Conservation (phyloP, 2,329 filamentous ascomycete species). For the Scleromitrula shiraiana region DNA sequence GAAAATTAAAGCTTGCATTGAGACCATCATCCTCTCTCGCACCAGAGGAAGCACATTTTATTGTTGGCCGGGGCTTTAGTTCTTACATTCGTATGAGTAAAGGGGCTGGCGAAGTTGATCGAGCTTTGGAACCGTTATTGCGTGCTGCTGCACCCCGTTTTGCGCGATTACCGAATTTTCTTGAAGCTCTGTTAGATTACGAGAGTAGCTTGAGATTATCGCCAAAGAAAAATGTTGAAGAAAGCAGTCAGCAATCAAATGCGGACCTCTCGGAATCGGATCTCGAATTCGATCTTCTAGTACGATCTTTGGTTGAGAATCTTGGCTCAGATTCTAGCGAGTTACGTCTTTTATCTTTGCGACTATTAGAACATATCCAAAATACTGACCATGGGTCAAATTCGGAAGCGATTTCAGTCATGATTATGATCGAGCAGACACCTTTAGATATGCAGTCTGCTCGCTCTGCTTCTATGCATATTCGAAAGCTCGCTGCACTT, state of each 20-base stretch:
- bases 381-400: constrained; percentile 39
- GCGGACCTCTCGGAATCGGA: constrained; percentile 31
- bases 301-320: constrained; percentile 60
- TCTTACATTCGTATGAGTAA: constrained; percentile 61
- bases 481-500: constrained; percentile 59
- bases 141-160: constrained; percentile 59
- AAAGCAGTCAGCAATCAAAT: constrained; percentile 7
- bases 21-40: constrained; percentile 50
- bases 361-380: constrained; percentile 58
- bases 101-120: constrained; percentile 49
- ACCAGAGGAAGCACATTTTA: constrained; percentile 61
- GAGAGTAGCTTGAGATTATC: constrained; percentile 30
- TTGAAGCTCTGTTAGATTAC: constrained; percentile 54
- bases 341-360: constrained; percentile 64
- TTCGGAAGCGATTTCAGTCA: constrained; percentile 48
- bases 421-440: constrained; percentile 73
- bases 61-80: constrained; percentile 66
- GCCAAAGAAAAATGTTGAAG: constrained; percentile 3
- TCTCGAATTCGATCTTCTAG: constrained; percentile 51
- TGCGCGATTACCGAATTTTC: constrained; percentile 56
- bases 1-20: constrained; percentile 58
- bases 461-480: constrained; percentile 73
- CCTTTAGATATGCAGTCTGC: constrained; percentile 69
- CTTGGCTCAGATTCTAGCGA: constrained; percentile 68
- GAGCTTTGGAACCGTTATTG: constrained; percentile 55